A percentile compares a stretch with the other conserved stretches of the same genome.
Evolutionary conservation across 1,284 basidiomycete species (phyloP).

Genomic region (Ustilago xerochloae): DNA sequence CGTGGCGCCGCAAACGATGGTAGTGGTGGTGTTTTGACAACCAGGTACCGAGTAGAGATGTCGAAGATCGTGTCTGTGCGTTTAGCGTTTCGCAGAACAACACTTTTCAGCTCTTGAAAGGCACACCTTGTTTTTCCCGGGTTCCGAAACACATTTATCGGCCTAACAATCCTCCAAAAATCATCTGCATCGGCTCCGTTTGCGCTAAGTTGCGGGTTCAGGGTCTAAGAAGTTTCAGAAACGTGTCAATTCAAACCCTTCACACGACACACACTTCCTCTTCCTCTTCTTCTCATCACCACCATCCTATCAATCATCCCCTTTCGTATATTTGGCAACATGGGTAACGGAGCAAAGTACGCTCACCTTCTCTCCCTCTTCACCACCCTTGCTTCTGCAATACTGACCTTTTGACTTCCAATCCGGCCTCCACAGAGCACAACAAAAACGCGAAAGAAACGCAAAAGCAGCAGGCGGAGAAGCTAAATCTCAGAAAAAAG

Average conservation of each 20-base stretch:
- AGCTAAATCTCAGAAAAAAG: conserved; percentile 64
- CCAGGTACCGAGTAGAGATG: too few species aligned
- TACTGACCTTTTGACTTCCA: background rate
- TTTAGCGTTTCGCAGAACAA: background rate
- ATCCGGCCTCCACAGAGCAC: conserved; percentile 42
- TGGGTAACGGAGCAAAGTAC: conserved; percentile 62
- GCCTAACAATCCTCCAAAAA: background rate
- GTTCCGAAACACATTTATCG: background rate
- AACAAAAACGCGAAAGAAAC: conserved; percentile 66
- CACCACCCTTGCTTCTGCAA: background rate
- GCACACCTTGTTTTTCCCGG: background rate
- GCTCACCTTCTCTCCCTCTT: background rate
- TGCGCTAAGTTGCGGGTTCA: conserved; percentile 9
- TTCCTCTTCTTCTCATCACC: background rate
- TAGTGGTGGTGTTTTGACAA: too few species aligned
- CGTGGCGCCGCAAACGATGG: too few species aligned
- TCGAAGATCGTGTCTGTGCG: too few species aligned
- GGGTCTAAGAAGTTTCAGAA: conserved; percentile 8
- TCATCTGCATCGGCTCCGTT: conserved; percentile 1
- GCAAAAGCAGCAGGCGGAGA: conserved; percentile 57
- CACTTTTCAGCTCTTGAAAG: conserved; percentile 1
- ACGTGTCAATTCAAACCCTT: background rate
- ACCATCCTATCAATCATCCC: conserved; percentile 1
- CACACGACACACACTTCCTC: conserved; percentile 6
- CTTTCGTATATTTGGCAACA: conserved; percentile 8